Conservation (phyloP, 2,329 filamentous ascomycete species). For the Alternaria sp. region DNA sequence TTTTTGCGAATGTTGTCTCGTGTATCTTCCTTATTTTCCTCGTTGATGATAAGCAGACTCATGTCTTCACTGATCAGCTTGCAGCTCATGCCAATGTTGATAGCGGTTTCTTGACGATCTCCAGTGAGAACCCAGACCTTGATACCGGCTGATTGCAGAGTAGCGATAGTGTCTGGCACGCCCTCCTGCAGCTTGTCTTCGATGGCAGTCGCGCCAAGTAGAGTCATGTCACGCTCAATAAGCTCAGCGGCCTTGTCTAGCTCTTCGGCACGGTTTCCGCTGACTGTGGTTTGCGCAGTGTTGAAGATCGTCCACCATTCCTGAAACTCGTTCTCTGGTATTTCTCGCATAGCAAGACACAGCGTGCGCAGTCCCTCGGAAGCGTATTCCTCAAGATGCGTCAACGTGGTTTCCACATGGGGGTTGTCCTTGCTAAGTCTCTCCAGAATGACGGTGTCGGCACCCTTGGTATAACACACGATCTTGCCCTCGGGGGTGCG, state of each 20-base stretch:
- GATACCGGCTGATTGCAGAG: slow-evolving; percentile 93
- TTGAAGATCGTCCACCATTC: slow-evolving; percentile 90
- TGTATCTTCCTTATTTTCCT: slow-evolving; percentile 79
- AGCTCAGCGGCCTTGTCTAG: slow-evolving; percentile 96
- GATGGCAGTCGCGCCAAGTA: slow-evolving; percentile 94
- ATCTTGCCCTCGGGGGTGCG: slow-evolving; percentile 96
- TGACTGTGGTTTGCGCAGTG: slow-evolving; percentile 84
- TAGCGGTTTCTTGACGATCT: slow-evolving; percentile 96
- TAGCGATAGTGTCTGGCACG: slow-evolving; percentile 97
- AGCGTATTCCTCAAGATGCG: slow-evolving; percentile 98
- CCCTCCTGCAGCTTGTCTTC: slow-evolving; percentile 97
- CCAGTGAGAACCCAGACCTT: slow-evolving; percentile 99
- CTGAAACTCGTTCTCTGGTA: slow-evolving; percentile 85
- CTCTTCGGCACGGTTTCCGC: slow-evolving; percentile 91
- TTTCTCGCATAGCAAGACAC: slow-evolving; percentile 91
- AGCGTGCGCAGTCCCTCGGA: slow-evolving; percentile 94
- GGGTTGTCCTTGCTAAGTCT: slow-evolving; percentile 80
- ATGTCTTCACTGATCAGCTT: slow-evolving; percentile 98
- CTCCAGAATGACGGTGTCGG: slow-evolving; percentile 96
- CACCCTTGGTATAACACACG: slow-evolving; percentile 92
- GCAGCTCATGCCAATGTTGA: slow-evolving; percentile 99
- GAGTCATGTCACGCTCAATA: slow-evolving; percentile 88
- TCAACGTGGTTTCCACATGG: slow-evolving; percentile 85
- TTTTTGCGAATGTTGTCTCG: slow-evolving; percentile 93
- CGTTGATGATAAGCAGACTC: slow-evolving; percentile 96